Percentiles rank a stretch among this genome's conserved stretches.
phyloP scores from a whole-genome alignment of 768 basidiomycete genomes.

The Auriscalpium vulgare region DNA sequence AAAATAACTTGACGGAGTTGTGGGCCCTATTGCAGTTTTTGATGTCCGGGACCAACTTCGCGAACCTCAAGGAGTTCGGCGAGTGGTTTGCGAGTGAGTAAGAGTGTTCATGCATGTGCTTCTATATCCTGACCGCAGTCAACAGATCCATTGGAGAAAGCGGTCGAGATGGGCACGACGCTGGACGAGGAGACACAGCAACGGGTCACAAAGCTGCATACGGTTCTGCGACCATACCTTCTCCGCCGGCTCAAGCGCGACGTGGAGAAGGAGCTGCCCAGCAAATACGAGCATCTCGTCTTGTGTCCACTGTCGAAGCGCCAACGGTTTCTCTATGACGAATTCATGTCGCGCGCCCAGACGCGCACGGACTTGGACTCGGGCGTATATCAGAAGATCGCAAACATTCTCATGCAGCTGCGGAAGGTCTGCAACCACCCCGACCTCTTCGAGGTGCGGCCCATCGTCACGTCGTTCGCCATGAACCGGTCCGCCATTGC shows the following conservation, averaged over 20 bases:
- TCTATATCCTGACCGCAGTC: background rate
- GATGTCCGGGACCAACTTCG: conserved; percentile 84
- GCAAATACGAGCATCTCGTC: conserved; percentile 87
- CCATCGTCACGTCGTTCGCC: conserved; percentile 69
- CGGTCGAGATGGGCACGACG: conserved; percentile 75
- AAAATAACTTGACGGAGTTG: conserved; percentile 93
- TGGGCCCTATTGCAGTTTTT: conserved; percentile 95
- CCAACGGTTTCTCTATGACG: conserved; percentile 92
- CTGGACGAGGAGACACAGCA: conserved; percentile 80
- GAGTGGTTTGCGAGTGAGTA: conserved; percentile 93
- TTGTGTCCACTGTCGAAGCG: conserved; percentile 85
- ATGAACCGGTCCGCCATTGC: conserved; percentile 70
- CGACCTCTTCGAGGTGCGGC: conserved; percentile 84
- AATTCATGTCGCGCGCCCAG: conserved; percentile 86
- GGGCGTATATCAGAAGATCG: conserved; percentile 81
- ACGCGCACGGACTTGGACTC: conserved; percentile 78
- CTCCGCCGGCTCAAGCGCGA: conserved; percentile 96
- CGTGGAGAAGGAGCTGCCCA: conserved; percentile 92
- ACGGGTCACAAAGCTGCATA: conserved; percentile 82
- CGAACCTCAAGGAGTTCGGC: conserved; percentile 86
- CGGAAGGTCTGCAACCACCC: conserved; percentile 97
- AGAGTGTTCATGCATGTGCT: background rate
- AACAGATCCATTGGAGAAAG: conserved; percentile 86
- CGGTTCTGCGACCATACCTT: conserved; percentile 91
- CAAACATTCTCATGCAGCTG: conserved; percentile 96